Conservation (phyloP, 768 basidiomycete genomes). For the Macrolepiota albuminosa region DNA sequence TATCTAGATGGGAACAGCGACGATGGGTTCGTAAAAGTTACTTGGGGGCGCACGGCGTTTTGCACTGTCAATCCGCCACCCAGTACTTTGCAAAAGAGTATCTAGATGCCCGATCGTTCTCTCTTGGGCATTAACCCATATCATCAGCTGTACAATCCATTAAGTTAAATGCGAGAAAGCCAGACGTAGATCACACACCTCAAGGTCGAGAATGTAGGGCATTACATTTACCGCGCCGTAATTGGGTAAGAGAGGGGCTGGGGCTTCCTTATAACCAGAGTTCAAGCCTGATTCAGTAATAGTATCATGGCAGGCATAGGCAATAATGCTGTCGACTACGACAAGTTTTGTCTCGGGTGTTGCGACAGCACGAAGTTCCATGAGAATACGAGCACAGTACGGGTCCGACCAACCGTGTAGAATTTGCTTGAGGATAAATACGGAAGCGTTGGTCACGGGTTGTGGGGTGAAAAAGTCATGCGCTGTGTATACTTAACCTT, state of each 20-base stretch:
- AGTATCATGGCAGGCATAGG: conserved; percentile 19
- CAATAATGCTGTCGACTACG: conserved; percentile 30
- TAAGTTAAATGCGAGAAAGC: neutral
- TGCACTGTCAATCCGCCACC: conserved; percentile 3
- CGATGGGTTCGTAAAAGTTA: conserved; percentile 9
- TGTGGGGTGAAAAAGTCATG: conserved; percentile 35
- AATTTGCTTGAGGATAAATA: conserved; percentile 31
- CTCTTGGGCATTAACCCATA: conserved; percentile 9
- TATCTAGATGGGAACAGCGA: conserved; percentile 5
- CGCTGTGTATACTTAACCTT: conserved; percentile 9
- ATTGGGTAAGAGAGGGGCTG: conserved; percentile 6
- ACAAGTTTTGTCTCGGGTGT: conserved; percentile 28
- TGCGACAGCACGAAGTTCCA: conserved; percentile 29
- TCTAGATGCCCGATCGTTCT: conserved; percentile 8
- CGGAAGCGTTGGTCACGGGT: conserved; percentile 27
- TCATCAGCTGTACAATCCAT: conserved; percentile 9
- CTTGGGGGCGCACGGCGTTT: conserved; percentile 4
- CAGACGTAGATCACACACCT: neutral
- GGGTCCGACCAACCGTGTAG: conserved; percentile 37
- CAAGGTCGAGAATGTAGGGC: conserved; percentile 1
- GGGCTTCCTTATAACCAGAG: neutral
- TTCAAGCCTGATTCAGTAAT: neutral
- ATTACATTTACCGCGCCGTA: conserved; percentile 6
- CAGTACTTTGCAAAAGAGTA: conserved; percentile 3
- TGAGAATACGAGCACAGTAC: conserved; percentile 25